Evolutionary conservation across 306 rosid species (phyloP), one percentile per base, ranked within the genome.

Genomic region (Corylus avellana): DNA sequence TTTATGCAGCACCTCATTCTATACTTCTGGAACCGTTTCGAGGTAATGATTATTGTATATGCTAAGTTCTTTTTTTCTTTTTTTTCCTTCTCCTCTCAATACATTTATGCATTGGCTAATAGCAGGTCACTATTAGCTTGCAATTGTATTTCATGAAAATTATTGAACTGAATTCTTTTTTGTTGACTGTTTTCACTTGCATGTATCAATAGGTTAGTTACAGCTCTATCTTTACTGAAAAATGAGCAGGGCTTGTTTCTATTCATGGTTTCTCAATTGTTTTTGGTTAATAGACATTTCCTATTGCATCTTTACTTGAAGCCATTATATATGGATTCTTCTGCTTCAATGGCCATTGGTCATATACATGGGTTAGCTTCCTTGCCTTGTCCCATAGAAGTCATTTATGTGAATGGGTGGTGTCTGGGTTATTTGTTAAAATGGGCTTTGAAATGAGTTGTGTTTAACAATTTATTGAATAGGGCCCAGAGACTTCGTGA

Each of bases 21-120:
- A 50, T 93, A 96, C 85, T 93, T 96, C 82, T 96, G 99, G 99
- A 93, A 96, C 83, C 97, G 93, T 67, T 96, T 96, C 64, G 98
- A 96, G 99, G 98, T 96, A 78, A 76, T 71, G 8, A 44, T 51
- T 42, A 67, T 49, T 58, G 32, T 58, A 47, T 4, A 56, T n/a
- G 44, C 12, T 5, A 42, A 44, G 9, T 57, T 27, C 35, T 37
- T 11, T 44, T 8, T 18, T 58, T 22, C 27, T 25, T 42, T 13
- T 4, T 16, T n/a, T 18, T 7, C 20, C 58, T 12, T 1, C 5
- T n/a, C n/a, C 5, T 18, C 20, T 8, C 25, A 55, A 55, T n/a
- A 67, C 51, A 32, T 0, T 3, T 67, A 67, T 39, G 25, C 13
- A 39, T 39, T 37, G 49, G 50, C 50, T 16, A 7, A 20, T 57